Evolutionary conservation across 2,329 filamentous ascomycete species (phyloP).

Genomic region (Macroventuria anomochaeta): DNA sequence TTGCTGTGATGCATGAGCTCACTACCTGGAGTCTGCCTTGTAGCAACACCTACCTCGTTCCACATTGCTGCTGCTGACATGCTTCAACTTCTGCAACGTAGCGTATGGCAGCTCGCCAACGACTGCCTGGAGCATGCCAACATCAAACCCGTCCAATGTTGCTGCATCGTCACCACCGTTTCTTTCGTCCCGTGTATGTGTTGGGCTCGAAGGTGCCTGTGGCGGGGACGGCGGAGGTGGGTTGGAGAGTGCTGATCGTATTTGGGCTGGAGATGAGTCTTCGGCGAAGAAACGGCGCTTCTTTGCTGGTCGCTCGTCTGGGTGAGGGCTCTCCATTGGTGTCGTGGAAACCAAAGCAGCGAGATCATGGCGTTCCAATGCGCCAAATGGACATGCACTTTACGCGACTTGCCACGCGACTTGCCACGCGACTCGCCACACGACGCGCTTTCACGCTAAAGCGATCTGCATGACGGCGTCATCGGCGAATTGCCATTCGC

Average conservation of each 20-base stretch:
- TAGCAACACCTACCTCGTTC: conserved; percentile 53
- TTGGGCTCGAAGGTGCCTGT: conserved; percentile 30
- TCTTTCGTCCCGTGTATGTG: conserved; percentile 10
- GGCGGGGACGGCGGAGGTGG: conserved; percentile 43
- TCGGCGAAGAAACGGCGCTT: conserved; percentile 69
- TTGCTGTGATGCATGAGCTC: conserved; percentile 50
- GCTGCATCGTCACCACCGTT: conserved; percentile 18
- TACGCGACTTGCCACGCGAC: conserved; percentile 29
- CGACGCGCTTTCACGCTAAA: conserved; percentile 43
- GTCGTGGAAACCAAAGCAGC: conserved; percentile 1
- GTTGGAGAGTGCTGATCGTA: conserved; percentile 26
- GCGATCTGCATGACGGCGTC: conserved; percentile 38
- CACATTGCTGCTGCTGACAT: conserved; percentile 60
- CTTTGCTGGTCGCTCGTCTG: conserved; percentile 64
- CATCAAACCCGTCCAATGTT: conserved; percentile 57
- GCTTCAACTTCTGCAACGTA: conserved; percentile 57
- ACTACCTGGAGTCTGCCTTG: background rate
- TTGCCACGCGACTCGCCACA: conserved; percentile 27
- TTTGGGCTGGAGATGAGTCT: conserved; percentile 47
- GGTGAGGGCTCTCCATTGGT: conserved; percentile 49
- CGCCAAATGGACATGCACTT: background rate
- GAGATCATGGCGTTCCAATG: background rate
- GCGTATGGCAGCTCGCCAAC: conserved; percentile 60
- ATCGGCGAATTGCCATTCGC: conserved; percentile 25
- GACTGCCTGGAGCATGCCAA: conserved; percentile 62